Evolutionary conservation across 2,329 filamentous ascomycete genomes (phyloP), one percentile per base, ranked within the genome.

Genomic region (Fusarium begoniae): DNA sequence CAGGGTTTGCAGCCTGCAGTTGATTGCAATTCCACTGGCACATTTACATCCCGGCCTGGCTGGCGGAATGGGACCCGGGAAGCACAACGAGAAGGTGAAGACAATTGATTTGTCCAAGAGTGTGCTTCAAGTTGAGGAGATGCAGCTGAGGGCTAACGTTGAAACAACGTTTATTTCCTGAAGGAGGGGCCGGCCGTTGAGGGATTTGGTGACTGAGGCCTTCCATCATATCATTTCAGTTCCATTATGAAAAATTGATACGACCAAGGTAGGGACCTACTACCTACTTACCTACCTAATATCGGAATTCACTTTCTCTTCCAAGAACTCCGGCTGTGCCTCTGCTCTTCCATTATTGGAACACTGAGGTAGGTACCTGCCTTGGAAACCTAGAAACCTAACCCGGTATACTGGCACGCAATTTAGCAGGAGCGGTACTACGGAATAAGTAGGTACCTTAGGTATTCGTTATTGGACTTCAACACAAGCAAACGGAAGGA

Each of bases 31-130:
- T 55, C 60, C 70, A 53, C 48, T 63, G 57, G 54, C 24, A 35
- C 38, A 41, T 30, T 55, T 18, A 56, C 65, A 68, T 68, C 65
- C 59, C 68, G 17, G 66, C 59, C 51, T 73, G 22, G 37, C 70
- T 54, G 45, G 48, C 69, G 60, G 66, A 59, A 65, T 51, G 50
- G 45, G 50, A 28, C 70, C 61, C 57, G 40, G 50, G 30, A 70
- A 63, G 28, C 47, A 75, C 63, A 53, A 54, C 47, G 43, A 62
- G 58, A 57, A 72, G 56, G 69, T 9, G 24, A 69, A 45, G 51
- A 48, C 57, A 32, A 59, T 40, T 73, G 72, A 74, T 75, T 73
- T 74, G 72, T 55, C 58, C 55, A 69, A 64, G 48, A 60, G 41
- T 74, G 68, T 75, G 68, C 63, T 75, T 26, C 37, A 55, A 68